These are phyloP conservation scores for Aureobasidium pullulans DNA, from an alignment of 2,329 filamentous ascomycete genomes.

Conservation along the genomic window DNA sequence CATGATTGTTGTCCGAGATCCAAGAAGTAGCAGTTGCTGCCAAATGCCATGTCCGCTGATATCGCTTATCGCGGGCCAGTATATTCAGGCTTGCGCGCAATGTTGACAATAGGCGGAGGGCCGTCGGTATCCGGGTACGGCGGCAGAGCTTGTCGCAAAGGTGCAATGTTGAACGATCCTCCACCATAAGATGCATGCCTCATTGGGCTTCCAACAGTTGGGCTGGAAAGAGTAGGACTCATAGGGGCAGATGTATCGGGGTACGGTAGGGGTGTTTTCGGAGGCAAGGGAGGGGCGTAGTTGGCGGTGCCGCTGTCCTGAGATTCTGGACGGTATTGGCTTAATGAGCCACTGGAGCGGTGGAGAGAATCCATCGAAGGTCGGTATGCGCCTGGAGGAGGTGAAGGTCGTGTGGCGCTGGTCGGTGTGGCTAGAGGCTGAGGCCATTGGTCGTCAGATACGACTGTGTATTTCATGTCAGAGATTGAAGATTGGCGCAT, in stretches of 20 bases:
- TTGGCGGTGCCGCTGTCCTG: slow-evolving; percentile 17
- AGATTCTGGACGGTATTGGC: slow-evolving; percentile 27
- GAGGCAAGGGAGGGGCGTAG: slow-evolving; percentile 61
- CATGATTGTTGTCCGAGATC: background rate
- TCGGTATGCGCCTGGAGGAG: slow-evolving; percentile 6
- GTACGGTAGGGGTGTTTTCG: slow-evolving; percentile 44
- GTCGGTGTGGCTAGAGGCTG: slow-evolving; percentile 22
- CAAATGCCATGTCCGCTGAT: background rate
- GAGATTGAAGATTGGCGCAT: slow-evolving; percentile 47
- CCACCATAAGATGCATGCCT: slow-evolving; percentile 17
- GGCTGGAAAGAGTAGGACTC: slow-evolving; percentile 23
- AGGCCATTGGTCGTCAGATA: slow-evolving; percentile 52
- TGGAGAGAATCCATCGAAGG: slow-evolving; percentile 15
- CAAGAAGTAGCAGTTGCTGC: background rate
- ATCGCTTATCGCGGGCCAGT: background rate
- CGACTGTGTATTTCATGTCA: slow-evolving; percentile 62
- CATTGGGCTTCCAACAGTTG: slow-evolving; percentile 22
- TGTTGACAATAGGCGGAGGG: slow-evolving; percentile 76
- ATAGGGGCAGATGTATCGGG: slow-evolving; percentile 18
- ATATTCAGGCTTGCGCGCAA: slow-evolving; percentile 73
- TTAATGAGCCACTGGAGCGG: slow-evolving; percentile 14
- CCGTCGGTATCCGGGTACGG: slow-evolving; percentile 79
- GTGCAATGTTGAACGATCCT: slow-evolving; percentile 1
- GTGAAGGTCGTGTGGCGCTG: slow-evolving; percentile 12
- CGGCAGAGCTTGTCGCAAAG: slow-evolving; percentile 30